A percentile compares a stretch with the other conserved stretches of the same genome.
Evolutionary conservation across 75 land plant genomes (phyloP).

Genomic region (Cupressus sempervirens): DNA sequence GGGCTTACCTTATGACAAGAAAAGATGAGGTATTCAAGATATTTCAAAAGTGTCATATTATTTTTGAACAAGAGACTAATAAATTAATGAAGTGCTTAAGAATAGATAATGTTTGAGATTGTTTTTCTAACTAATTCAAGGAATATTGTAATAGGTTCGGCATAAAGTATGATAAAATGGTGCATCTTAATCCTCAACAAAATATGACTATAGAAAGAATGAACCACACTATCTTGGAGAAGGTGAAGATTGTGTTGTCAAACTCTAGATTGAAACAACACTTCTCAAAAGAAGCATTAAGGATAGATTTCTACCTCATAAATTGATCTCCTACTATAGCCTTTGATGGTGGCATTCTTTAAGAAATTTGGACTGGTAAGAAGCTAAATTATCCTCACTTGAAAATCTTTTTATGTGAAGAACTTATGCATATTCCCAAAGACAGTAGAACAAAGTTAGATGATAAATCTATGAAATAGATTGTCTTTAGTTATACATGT

Average conservation of each 20-base stretch:
- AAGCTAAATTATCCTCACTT: background rate
- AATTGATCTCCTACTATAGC: background rate
- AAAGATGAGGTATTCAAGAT: constrained; percentile 14
- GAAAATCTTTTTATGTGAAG: background rate
- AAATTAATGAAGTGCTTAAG: constrained; percentile 14
- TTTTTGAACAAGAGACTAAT: constrained; percentile 14
- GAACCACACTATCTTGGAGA: background rate
- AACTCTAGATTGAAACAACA: no score
- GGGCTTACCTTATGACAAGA: constrained; percentile 10
- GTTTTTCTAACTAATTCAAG: background rate
- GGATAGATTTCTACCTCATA: background rate
- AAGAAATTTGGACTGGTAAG: background rate
- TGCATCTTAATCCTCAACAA: background rate
- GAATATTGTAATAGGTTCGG: background rate
- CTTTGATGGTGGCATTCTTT: background rate
- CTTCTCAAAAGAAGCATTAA: background rate
- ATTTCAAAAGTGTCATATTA: constrained; percentile 19
- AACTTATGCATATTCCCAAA: background rate
- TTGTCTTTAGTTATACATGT: no score
- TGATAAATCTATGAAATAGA: no score
- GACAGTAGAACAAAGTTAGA: no score
- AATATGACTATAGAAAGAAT: background rate
- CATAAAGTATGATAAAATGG: background rate
- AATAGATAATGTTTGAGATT: constrained; percentile 6
- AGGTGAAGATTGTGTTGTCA: background rate